Base-by-base conservation (phyloP, 306 rosid genomes). In the Pyrus bretschneideri region DNA sequence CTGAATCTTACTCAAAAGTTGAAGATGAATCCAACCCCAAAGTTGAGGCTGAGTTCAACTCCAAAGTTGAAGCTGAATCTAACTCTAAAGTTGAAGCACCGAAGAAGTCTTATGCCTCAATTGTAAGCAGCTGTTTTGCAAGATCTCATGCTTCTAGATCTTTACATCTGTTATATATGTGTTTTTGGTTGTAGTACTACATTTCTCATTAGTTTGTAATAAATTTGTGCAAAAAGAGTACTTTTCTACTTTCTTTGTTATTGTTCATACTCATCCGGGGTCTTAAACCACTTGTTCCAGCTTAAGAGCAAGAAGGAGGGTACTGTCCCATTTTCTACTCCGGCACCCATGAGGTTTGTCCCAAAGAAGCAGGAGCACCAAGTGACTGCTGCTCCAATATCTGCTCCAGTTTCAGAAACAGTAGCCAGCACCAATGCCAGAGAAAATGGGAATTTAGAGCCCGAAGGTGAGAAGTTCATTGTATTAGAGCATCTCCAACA, bases 101-200 rank as follows among this genome's bases (percentile, higher is more conserved):
- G 0, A 93, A 93, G 87, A 87, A 87, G 83, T 91, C 98, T 17
- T 93, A 93, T 83, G 98, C 98, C 75, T 89, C 78, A 51, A 91
- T 93, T 81, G 97, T 93, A 59, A 88, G 97, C 81, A 44, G 79
- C 49, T 55, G 67, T 73, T 74, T n/a, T 77, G 67, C 71, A 58
- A 66, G 63, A 55, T 65, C 63, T 25, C 33, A 6, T 66, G 11
- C 52, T 27, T 83, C 21, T 78, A 49, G 63, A 31, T 9, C 4
- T 51, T 64, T 49, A 60, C 21, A 40, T 57, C 65, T 45, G 67
- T 19, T 11, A 61, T 3, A 51, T 5, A 38, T 18, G 69, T 40
- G 18, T 67, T 67, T 21, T 38, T 18, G 21, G 40, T 22, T 61
- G 25, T 66, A 2, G 52, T 45, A 6, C 38, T 33, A 8, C 42